Evolutionary conservation across 2,329 filamentous ascomycete species (phyloP), one percentile per base, ranked within the genome.

Genomic region (Lachnellula hyalina): DNA sequence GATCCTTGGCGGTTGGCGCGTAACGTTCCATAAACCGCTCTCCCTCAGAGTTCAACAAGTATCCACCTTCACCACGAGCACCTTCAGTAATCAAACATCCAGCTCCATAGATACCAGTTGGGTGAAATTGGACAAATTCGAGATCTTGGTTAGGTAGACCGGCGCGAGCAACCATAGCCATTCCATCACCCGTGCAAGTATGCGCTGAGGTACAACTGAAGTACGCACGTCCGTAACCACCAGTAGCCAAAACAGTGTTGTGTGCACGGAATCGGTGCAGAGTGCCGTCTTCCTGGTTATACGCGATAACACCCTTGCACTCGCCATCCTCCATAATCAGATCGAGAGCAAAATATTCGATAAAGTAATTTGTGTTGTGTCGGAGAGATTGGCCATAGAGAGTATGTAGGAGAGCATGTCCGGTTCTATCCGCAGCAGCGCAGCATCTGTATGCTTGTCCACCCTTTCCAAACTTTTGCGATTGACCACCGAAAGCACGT

Each of bases 1-100:
- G 82, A 85, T 99, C 93, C 84, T 96, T 97, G 67, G 93, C 93
- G 49, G 93, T 97, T 56, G 93, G 93, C 44, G 93, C 93, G 71
- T 99, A 99, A 70, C 93, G 86, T 78, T 97, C 93, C 93, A 99
- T 99, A 78, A 99, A 99, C 69, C 93, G 89, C 79, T 97, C 94
- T 78, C 93, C 93, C 81, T 97, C 89, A 5, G 89, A 91, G 84
- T 99, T 99, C 64, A 97, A 83, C 50, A 99, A 84, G 74, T 96
- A 97, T 70, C 93, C 93, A 81, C 93, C 93, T 81, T 97, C 94
- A 79, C 94, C 94, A 81, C 94, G 90, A 66, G 93, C 90, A 67
- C 93, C 93, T 77, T 99, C 93, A 12, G 94, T 97, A 71, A 99
- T 99, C 81, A 99, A 79, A 76, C 93, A 96, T 64, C 93, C 93